Evolutionary conservation across 345 rosid species (phyloP), one percentile per base, ranked within the genome.

Genomic region (Cochlearia excelsa): DNA sequence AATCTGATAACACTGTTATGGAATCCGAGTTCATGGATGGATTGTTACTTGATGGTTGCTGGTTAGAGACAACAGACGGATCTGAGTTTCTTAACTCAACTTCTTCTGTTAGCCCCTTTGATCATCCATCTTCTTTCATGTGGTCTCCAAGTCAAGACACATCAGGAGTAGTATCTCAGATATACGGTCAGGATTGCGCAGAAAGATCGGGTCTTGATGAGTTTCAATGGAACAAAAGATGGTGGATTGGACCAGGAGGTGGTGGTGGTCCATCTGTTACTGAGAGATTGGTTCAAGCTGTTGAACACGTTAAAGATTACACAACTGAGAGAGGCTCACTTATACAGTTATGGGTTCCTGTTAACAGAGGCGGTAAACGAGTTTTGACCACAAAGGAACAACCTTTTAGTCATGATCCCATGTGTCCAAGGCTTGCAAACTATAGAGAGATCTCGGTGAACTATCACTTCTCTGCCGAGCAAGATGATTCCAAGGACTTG

Each of bases 321-420:
- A 69, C 80, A 9, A 78, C 70, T 42, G 84, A 82, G 57, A 84
- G 83, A 71, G 90, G 88, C 73, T 80, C 72, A 5, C 89, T 88
- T 45, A 74, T 92, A 61, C 98, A 92, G 63, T 26, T 92, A 34
- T 92, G 98, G 98, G 79, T 92, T 38, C 98, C 98, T 6, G 81
- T 81, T 57, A 74, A 78, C 55, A 73, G 87, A 77, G 96, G 84
- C 8, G 84, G 88, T 11, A 77, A 77, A 43, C 77, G 69, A 6
- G 79, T 88, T 60, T 64, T 88, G 30, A 83, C 88, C 4, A 88
- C 93, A 30, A 74, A 64, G 45, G 80, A 81, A 46, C 95, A 84
- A 55, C 95, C 82, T 49, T 92, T 81, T 64, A 74, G 85, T 9
- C 78, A 82, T 8, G 86, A 77, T 67, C 77, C 79, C 0, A 66